These are phyloP conservation scores for Brasilioporus rufonigricans DNA, from an alignment of 768 basidiomycete species.

Conservation along the genomic window DNA sequence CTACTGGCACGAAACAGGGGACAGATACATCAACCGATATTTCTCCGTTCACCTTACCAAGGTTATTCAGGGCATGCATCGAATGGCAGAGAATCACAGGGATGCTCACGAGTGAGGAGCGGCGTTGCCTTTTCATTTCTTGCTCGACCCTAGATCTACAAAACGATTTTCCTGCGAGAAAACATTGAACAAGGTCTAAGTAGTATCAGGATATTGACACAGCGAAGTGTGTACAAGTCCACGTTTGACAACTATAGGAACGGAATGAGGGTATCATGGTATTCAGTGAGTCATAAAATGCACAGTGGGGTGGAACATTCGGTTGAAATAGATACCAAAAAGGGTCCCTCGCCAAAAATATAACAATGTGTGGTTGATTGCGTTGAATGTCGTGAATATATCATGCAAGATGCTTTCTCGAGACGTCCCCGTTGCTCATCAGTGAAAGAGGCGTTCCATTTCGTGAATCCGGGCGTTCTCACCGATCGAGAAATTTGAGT, in stretches of 20 bases:
- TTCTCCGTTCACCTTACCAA: conserved; percentile 12
- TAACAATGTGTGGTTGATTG: conserved; percentile 13
- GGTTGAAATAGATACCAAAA: conserved; percentile 30
- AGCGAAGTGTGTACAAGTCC: conserved; percentile 23
- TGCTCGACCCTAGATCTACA: conserved; percentile 19
- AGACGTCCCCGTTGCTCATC: conserved; percentile 8
- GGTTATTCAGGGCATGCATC: neutral
- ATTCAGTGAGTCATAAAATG: conserved; percentile 31
- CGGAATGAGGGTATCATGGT: conserved; percentile 35
- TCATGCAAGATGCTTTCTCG: conserved; percentile 18
- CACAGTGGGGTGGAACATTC: conserved; percentile 29
- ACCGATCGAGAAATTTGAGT: conserved; percentile 25
- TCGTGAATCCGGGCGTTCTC: conserved; percentile 18
- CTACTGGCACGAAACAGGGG: neutral
- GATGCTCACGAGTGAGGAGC: neutral
- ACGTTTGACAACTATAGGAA: conserved; percentile 27
- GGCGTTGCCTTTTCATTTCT: neutral
- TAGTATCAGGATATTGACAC: conserved; percentile 18
- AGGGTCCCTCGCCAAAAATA: conserved; percentile 17
- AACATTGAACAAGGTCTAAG: conserved; percentile 12
- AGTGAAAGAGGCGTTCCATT: conserved; percentile 6
- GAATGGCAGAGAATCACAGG: conserved; percentile 1
- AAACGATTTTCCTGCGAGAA: conserved; percentile 15
- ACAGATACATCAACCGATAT: conserved; percentile 9
- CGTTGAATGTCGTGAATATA: conserved; percentile 28